Evolutionary conservation across 768 basidiomycete genomes (phyloP).

Genomic region (Auricularia heimuer): DNA sequence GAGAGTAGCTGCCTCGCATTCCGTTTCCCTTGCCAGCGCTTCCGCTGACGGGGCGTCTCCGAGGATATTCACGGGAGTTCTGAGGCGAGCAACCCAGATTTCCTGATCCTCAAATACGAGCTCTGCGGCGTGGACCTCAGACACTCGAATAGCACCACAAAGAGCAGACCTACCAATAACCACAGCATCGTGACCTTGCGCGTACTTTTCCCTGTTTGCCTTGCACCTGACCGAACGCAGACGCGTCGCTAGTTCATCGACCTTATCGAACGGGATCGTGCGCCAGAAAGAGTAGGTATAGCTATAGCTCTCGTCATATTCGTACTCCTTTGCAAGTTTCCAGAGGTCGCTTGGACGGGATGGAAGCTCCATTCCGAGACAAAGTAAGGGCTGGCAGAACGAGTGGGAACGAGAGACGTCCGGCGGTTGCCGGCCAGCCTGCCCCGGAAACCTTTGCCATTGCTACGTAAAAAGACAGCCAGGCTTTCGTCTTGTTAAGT

Average conservation of each 20-base stretch:
- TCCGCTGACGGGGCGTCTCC: background rate
- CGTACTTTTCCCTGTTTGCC: background rate
- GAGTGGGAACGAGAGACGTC: no score
- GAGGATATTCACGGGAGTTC: background rate
- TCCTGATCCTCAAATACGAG: background rate
- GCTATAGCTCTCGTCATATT: background rate
- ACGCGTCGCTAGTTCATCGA: background rate
- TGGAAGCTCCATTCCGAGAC: no score
- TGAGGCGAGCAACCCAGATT: background rate
- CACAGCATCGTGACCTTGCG: background rate
- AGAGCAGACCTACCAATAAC: background rate
- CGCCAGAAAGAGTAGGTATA: background rate
- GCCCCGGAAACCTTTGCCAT: no score
- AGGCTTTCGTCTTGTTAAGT: no score
- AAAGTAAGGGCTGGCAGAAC: no score
- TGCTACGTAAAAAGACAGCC: no score
- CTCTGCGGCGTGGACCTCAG: background rate
- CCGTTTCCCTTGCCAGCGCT: background rate
- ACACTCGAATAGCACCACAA: background rate
- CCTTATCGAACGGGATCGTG: background rate
- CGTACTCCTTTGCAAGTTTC: background rate
- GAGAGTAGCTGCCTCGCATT: background rate
- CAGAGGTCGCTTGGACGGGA: background rate
- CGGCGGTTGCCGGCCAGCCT: no score
- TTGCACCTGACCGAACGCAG: background rate